These are phyloP conservation scores for Coemansia sp. DNA, from an alignment of 371 early-diverging fungal genomes.

Conservation along the genomic window DNA sequence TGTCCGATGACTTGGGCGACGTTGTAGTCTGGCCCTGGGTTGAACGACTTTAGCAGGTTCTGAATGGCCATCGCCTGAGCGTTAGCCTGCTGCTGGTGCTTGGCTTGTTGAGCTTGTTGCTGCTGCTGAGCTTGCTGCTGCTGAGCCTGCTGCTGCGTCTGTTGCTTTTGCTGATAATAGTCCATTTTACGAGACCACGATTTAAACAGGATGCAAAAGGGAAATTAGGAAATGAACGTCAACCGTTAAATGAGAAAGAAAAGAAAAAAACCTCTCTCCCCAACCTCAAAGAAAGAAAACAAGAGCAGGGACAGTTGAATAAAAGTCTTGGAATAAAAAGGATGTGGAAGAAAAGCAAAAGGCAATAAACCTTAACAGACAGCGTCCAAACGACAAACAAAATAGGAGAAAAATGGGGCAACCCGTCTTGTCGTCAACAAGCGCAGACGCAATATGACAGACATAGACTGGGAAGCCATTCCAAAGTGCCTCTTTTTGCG, in stretches of 20 bases:
- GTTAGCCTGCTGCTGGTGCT: conserved; percentile 49
- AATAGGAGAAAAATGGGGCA: too few relatives aligned
- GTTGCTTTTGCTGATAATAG: conserved; percentile 35
- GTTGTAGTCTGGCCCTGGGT: conserved; percentile 51
- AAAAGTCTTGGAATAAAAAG: not conserved
- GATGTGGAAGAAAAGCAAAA: too few relatives aligned
- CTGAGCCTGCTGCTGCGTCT: conserved; percentile 11
- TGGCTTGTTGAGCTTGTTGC: conserved; percentile 36
- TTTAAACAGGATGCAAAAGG: not conserved
- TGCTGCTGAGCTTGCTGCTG: conserved; percentile 20
- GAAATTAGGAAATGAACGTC: not conserved
- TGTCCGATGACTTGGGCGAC: conserved; percentile 51
- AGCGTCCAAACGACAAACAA: too few relatives aligned
- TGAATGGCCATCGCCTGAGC: conserved; percentile 49
- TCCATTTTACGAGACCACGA: conserved; percentile 11
- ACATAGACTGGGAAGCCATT: too few relatives aligned
- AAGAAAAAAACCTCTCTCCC: not conserved
- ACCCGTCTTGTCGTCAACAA: too few relatives aligned
- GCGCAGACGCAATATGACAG: too few relatives aligned
- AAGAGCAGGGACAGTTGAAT: not conserved
- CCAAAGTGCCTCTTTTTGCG: too few relatives aligned
- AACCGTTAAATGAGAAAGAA: not conserved
- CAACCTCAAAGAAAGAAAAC: not conserved
- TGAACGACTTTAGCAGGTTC: conserved; percentile 50
- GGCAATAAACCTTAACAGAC: too few relatives aligned